A percentile compares a stretch with the other conserved stretches of the same genome.
These are phyloP conservation scores for Chlorociboria aeruginascens DNA, from an alignment of 495 filamentous ascomycete species.

Conservation along the genomic window DNA sequence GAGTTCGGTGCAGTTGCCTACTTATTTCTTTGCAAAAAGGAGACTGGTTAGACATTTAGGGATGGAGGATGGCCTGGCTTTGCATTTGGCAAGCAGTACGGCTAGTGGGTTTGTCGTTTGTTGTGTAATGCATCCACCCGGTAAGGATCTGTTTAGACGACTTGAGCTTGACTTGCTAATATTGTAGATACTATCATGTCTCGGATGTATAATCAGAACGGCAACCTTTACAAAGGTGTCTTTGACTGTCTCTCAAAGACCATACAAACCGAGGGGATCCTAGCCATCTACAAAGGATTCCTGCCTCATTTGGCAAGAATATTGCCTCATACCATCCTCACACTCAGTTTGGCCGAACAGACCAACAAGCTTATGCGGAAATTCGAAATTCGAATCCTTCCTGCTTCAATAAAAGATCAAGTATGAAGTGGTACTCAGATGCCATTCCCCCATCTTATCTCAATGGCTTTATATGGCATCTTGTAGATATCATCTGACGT, in stretches of 20 bases:
- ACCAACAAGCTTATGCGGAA: conserved; percentile 83
- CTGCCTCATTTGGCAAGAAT: conserved; percentile 92
- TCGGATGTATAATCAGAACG: conserved; percentile 97
- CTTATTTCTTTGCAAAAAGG: conserved; percentile 96
- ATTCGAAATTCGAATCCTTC: conserved; percentile 56
- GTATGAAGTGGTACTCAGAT: background rate
- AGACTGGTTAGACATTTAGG: conserved; percentile 66
- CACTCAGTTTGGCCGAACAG: conserved; percentile 87
- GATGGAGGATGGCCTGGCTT: conserved; percentile 80
- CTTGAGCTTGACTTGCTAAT: background rate
- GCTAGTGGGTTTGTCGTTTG: conserved; percentile 94
- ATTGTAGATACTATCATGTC: conserved; percentile 89
- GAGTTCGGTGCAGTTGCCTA: conserved; percentile 88
- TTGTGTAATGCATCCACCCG: conserved; percentile 95
- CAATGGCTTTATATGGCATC: conserved; percentile 4
- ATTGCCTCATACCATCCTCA: conserved; percentile 87
- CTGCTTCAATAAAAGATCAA: conserved; percentile 16
- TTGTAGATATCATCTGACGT: conserved; percentile 15
- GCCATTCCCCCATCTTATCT: background rate
- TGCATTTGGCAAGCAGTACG: conserved; percentile 82
- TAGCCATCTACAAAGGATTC: conserved; percentile 97
- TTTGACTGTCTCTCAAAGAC: conserved; percentile 91
- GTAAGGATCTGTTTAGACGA: conserved; percentile 30
- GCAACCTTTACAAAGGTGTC: conserved; percentile 84
- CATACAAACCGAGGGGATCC: conserved; percentile 74